A percentile compares a stretch with the other conserved stretches of the same genome.
These are phyloP conservation scores for Talaromyces sp. DNA, from an alignment of 2,329 filamentous ascomycete species.

Conservation along the genomic window DNA sequence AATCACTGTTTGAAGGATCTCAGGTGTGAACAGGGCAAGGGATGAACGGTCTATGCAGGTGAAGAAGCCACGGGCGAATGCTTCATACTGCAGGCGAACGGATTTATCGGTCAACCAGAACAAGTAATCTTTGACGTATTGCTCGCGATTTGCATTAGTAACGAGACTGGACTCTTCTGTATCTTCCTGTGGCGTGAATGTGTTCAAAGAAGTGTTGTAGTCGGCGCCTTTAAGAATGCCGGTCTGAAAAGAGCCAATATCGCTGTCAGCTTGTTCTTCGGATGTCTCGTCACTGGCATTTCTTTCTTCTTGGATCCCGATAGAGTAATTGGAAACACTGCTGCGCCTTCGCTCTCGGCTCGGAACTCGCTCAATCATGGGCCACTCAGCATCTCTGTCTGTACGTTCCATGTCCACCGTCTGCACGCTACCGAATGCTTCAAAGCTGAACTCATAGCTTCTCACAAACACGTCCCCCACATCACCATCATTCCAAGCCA, in stretches of 20 bases:
- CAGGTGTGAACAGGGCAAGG: constrained; percentile 67
- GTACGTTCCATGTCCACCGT: constrained; percentile 55
- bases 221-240: constrained; percentile 27
- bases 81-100: constrained; percentile 70
- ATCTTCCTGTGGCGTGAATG: constrained; percentile 30
- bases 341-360: constrained; percentile 16
- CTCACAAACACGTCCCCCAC: constrained; percentile 79
- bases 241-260: constrained; percentile 16
- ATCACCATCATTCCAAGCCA: constrained; percentile 75
- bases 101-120: constrained; percentile 76
- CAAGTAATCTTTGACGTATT: constrained; percentile 82
- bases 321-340: constrained; percentile 13
- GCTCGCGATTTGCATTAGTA: constrained; percentile 71
- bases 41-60: constrained; percentile 69
- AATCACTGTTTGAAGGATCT: constrained; percentile 70
- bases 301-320: neutral
- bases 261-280: neutral
- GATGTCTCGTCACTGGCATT: neutral
- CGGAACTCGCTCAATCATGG: constrained; percentile 19
- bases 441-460: constrained; percentile 80
- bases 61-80: constrained; percentile 78
- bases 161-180: constrained; percentile 65
- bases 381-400: constrained; percentile 36
- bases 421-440: constrained; percentile 53
- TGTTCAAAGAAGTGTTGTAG: constrained; percentile 24